Conservation (phyloP, 768 basidiomycete genomes). For the Asterophora lycoperdoides region DNA sequence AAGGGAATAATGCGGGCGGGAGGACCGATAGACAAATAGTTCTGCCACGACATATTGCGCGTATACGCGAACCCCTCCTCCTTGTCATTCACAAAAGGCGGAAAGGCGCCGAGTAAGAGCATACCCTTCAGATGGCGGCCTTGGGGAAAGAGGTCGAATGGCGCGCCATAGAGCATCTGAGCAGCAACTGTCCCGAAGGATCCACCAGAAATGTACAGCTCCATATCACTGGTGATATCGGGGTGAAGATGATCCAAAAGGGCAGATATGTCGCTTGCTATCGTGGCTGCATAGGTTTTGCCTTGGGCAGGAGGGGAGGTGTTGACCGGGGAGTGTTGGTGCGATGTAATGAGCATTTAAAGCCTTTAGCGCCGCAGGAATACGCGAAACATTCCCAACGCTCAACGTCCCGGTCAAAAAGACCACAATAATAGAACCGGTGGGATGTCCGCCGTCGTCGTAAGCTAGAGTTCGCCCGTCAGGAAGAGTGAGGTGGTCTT, state of each 20-base stretch:
- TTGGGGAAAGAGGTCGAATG: constrained; percentile 42
- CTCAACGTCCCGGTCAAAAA: constrained; percentile 40
- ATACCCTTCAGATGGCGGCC: constrained; percentile 39
- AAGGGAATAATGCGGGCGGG: constrained; percentile 30
- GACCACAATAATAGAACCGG: constrained; percentile 35
- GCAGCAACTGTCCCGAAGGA: constrained; percentile 44
- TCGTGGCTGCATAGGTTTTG: constrained; percentile 28
- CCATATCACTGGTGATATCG: constrained; percentile 25
- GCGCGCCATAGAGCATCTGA: constrained; percentile 47
- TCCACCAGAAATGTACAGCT: constrained; percentile 42
- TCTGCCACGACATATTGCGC: constrained; percentile 34
- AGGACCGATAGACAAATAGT: constrained; percentile 39
- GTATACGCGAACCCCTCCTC: constrained; percentile 28
- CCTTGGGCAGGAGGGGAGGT: constrained; percentile 32
- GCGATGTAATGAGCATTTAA: constrained; percentile 31
- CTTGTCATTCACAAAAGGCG: constrained; percentile 36
- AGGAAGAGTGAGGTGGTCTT: constrained; percentile 19
- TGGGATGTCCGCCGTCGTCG: constrained; percentile 29
- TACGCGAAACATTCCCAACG: constrained; percentile 25
- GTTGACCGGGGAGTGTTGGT: constrained; percentile 46
- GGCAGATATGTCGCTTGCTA: constrained; percentile 33
- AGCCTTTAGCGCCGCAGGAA: constrained; percentile 20
- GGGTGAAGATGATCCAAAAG: constrained; percentile 40
- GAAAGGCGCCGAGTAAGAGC: constrained; percentile 35
- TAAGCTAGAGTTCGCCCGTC: constrained; percentile 37